Evolutionary conservation across 441 rosid genomes (phyloP).

Genomic region (Flueggea neowawraea): DNA sequence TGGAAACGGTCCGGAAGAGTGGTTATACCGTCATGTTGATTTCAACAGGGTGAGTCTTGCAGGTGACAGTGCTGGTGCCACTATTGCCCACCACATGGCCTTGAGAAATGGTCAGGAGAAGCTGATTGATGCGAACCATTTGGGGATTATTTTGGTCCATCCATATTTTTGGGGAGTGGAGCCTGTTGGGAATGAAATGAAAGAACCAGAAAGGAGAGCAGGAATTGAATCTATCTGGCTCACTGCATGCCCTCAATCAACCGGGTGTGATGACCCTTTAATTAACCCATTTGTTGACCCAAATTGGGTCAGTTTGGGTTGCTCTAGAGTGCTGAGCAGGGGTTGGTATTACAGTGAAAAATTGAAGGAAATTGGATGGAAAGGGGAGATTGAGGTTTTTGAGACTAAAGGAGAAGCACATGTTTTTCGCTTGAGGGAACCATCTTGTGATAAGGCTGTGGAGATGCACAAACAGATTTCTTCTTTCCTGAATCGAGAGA

Average conservation of each 20-base stretch:
- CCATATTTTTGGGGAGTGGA: slow-evolving; percentile 25
- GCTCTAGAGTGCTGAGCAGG: slow-evolving; percentile 30
- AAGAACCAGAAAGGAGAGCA: slow-evolving; percentile 1
- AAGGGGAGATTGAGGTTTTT: slow-evolving; percentile 30
- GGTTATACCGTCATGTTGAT: slow-evolving; percentile 46
- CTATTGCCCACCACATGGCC: slow-evolving; percentile 45
- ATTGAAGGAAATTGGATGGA: slow-evolving; percentile 38
- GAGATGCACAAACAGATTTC: slow-evolving; percentile 22
- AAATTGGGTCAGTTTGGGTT: slow-evolving; percentile 26
- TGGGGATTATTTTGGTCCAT: slow-evolving; percentile 21
- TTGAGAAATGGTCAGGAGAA: slow-evolving; percentile 22
- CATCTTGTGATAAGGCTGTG: slow-evolving; percentile 25
- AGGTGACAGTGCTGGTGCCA: slow-evolving; percentile 61
- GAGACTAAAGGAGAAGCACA: slow-evolving; percentile 40
- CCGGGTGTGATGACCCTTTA: slow-evolving; percentile 28
- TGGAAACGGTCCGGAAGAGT: slow-evolving; percentile 42
- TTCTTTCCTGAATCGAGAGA: slow-evolving; percentile 16
- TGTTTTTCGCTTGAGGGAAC: slow-evolving; percentile 31
- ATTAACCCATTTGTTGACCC: slow-evolving; percentile 29
- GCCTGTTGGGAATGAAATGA: slow-evolving; percentile 16
- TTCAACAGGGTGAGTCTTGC: slow-evolving; percentile 31
- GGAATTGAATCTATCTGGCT: not conserved
- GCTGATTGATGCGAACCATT: slow-evolving; percentile 4
- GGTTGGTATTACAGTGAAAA: slow-evolving; percentile 34
- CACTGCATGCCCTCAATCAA: slow-evolving; percentile 7